Percentiles rank a stretch among this genome's conserved stretches.
phyloP scores from a whole-genome alignment of 1,139 yeast genomes.

The Yamadazyma oceani region DNA sequence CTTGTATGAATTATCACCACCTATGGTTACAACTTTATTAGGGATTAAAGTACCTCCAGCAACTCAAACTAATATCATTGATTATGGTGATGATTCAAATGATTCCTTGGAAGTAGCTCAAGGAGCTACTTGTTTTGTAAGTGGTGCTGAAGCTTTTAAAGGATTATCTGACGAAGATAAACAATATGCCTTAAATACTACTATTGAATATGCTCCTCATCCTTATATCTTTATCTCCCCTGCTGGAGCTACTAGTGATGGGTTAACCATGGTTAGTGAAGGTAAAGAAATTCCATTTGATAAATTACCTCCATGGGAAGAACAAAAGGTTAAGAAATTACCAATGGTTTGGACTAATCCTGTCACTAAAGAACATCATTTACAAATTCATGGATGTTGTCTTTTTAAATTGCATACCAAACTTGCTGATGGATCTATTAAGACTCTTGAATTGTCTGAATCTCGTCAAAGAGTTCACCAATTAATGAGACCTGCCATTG shows the following conservation, averaged over 20 bases:
- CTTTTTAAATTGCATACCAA: constrained; percentile 64
- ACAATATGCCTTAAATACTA: constrained; percentile 68
- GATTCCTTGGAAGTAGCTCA: constrained; percentile 68
- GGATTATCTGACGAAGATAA: constrained; percentile 66
- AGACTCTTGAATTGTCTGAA: constrained; percentile 57
- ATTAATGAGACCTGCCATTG: constrained; percentile 82
- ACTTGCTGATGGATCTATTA: constrained; percentile 50
- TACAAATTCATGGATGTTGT: constrained; percentile 87
- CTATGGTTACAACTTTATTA: constrained; percentile 76
- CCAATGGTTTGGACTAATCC: constrained; percentile 94
- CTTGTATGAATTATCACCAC: constrained; percentile 79
- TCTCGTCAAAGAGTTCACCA: constrained; percentile 70
- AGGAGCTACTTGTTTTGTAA: constrained; percentile 86
- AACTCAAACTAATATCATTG: constrained; percentile 46
- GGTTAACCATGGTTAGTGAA: constrained; percentile 80
- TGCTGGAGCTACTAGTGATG: constrained; percentile 80
- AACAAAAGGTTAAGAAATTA: constrained; percentile 65
- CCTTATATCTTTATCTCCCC: constrained; percentile 83
- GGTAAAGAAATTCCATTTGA: constrained; percentile 67
- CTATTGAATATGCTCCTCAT: constrained; percentile 86
- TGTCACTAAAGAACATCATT: constrained; percentile 76
- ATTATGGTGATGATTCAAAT: constrained; percentile 63
- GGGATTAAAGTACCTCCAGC: constrained; percentile 78
- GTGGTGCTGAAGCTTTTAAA: constrained; percentile 76
- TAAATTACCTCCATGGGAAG: constrained; percentile 80